A percentile compares a stretch with the other conserved stretches of the same genome.
These are phyloP conservation scores for Talaromyces sp. DNA, from an alignment of 2,329 filamentous ascomycete species.

Conservation along the genomic window DNA sequence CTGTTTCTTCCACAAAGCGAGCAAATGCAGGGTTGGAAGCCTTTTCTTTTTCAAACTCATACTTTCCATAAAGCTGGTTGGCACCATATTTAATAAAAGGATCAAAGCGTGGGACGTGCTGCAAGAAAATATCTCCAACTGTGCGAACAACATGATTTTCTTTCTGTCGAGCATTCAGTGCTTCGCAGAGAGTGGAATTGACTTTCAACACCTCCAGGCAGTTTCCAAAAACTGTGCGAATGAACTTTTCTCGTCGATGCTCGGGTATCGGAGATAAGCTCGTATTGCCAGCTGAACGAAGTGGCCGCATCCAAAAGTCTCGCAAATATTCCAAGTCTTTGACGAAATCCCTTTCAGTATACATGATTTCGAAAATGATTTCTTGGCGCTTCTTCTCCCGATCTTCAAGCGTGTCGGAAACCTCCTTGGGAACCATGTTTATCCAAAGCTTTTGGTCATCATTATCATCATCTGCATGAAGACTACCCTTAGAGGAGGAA, in stretches of 20 bases:
- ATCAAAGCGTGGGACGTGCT: slow-evolving; percentile 86
- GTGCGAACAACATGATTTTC: slow-evolving; percentile 83
- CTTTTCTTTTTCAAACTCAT: slow-evolving; percentile 96
- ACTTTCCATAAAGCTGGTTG: slow-evolving; percentile 93
- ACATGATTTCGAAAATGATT: slow-evolving; percentile 97
- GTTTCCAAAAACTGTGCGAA: slow-evolving; percentile 92
- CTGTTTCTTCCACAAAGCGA: slow-evolving; percentile 93
- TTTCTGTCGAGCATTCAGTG: slow-evolving; percentile 86
- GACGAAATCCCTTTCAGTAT: slow-evolving; percentile 97
- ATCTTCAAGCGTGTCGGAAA: slow-evolving; percentile 85
- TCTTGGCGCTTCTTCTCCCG: slow-evolving; percentile 96
- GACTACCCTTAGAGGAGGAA: slow-evolving; percentile 64
- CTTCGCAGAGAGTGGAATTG: slow-evolving; percentile 81
- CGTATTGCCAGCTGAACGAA: slow-evolving; percentile 65
- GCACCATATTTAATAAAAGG: slow-evolving; percentile 96
- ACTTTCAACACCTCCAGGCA: slow-evolving; percentile 91
- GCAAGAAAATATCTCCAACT: slow-evolving; percentile 89
- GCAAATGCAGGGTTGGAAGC: slow-evolving; percentile 78
- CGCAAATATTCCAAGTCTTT: slow-evolving; percentile 97
- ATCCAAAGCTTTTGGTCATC: slow-evolving; percentile 99
- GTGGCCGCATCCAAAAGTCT: slow-evolving; percentile 96
- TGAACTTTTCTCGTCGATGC: slow-evolving; percentile 80
- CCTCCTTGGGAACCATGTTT: slow-evolving; percentile 92
- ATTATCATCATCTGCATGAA: slow-evolving; percentile 82
- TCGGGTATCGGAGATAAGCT: slow-evolving; percentile 80